Evolutionary conservation across 768 basidiomycete species (phyloP), one percentile per base, ranked within the genome.

Genomic region (Paxillus ammoniavirescens): DNA sequence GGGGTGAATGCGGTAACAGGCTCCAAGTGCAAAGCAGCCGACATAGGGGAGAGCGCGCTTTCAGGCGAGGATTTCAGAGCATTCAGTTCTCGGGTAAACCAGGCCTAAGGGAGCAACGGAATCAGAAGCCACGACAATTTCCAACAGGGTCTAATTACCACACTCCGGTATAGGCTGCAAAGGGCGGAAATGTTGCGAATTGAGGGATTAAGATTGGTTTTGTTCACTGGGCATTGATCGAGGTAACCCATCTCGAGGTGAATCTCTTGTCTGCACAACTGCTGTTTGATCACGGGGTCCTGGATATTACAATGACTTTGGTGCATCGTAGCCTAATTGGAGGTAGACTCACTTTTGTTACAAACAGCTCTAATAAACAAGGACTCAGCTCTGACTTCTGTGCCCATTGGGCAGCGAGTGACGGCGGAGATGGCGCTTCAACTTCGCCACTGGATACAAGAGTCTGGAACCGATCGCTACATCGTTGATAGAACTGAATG

Each of bases 401-500:
- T 1, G 93, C 89, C 94, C 93, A 97, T 45, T 86, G 78, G 45
- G 89, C 82, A 51, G 85, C 77, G 44, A 86, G 65, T n/a, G 81
- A 74, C 21, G 89, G 59, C 44, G 74, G 70, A 28, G 56, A 49
- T 48, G 80, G 66, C 53, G 82, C 82, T 35, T 69, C 68, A 14
- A 63, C 40, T 15, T 71, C 74, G n/a, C 58, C 59, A 33, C 65
- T 62, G 3, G 82, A 76, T 12, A 89, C 86, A 33, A 91, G 73
- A 64, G 83, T 81, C 57, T 93, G 88, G 67, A 92, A 97, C 37
- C 86, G 80, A 63, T 93, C 88, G 60, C 91, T 93, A 60, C 93
- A 98, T 26, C 89, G 83, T 65, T 97, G 93, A 63, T 98, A 97
- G 66, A 96, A 97, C 68, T 97, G 94, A 38, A 96, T 93, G 53